Evolutionary conservation across 164 flowering plant species (phyloP).

Genomic region (Echeveria elegans): DNA sequence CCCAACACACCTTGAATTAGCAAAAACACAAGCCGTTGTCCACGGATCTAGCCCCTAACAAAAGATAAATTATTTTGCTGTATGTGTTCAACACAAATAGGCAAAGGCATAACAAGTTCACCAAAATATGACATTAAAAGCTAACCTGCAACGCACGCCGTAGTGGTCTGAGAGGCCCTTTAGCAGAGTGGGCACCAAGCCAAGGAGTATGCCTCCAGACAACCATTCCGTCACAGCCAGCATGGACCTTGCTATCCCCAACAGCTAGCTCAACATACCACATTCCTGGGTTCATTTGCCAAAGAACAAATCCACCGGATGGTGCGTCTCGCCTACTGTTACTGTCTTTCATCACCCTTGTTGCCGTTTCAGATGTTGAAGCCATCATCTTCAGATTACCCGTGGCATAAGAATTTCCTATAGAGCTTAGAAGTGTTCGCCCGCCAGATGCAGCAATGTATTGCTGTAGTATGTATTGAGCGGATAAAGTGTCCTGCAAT

Average conservation of each 20-base stretch:
- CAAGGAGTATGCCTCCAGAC: slow-evolving; percentile 65
- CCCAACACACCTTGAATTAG: background rate
- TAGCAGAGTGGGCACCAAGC: slow-evolving; percentile 55
- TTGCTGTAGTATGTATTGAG: slow-evolving; percentile 13
- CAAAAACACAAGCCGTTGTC: background rate
- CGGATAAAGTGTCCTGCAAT: slow-evolving; percentile 18
- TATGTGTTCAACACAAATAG: no score
- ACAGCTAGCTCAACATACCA: slow-evolving; percentile 59
- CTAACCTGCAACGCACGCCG: slow-evolving; percentile 54
- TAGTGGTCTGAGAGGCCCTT: slow-evolving; percentile 50
- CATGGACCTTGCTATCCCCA: slow-evolving; percentile 15
- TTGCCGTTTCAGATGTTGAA: slow-evolving; percentile 41
- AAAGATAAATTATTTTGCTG: no score
- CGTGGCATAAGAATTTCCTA: slow-evolving; percentile 27
- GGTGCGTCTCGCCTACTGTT: slow-evolving; percentile 16
- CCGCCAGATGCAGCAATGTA: slow-evolving; percentile 32
- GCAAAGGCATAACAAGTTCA: background rate
- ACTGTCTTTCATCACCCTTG: slow-evolving; percentile 23
- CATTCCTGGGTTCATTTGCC: slow-evolving; percentile 43
- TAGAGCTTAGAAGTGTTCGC: slow-evolving; percentile 19
- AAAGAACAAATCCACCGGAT: slow-evolving; percentile 1
- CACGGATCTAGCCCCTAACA: background rate
- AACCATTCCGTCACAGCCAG: slow-evolving; percentile 37
- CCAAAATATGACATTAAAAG: background rate
- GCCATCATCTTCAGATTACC: slow-evolving; percentile 44